Evolutionary conservation across 352 stramenopile genomes (phyloP).

Genomic region (Saprolegnia parasitica): DNA sequence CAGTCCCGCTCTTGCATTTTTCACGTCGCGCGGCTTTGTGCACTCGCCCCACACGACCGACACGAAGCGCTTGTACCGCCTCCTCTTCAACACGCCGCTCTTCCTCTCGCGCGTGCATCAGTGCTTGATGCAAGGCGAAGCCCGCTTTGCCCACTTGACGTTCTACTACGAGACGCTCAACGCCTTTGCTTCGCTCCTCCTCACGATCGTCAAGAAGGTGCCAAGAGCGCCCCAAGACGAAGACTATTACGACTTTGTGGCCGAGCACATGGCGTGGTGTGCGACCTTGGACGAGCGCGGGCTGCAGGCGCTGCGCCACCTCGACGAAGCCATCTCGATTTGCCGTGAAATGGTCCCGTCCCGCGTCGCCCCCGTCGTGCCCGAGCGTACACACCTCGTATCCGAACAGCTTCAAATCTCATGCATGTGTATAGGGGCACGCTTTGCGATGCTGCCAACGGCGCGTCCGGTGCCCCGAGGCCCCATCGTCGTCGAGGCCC

Average conservation of each 20-base stretch:
- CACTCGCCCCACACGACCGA: constrained; percentile 4
- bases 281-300: constrained; percentile 10
- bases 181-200: not conserved
- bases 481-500: not conserved
- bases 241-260: constrained; percentile 26
- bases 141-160: not conserved
- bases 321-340: constrained; percentile 27
- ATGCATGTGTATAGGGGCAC: no score
- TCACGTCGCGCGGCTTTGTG: not conserved
- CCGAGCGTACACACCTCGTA: no score
- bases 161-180: not conserved
- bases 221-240: constrained; percentile 23
- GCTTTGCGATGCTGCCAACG: not conserved
- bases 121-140: constrained; percentile 8
- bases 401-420: no score
- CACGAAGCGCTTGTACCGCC: not conserved
- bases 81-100: not conserved
- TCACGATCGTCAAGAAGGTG: constrained; percentile 15
- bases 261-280: constrained; percentile 8
- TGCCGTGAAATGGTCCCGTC: constrained; percentile 32
- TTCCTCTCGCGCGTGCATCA: constrained; percentile 27
- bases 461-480: not conserved
- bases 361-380: not conserved
- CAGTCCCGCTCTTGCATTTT: not conserved
- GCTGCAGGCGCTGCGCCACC: not conserved